Percentiles rank a stretch among this genome's conserved stretches.
Evolutionary conservation across 805 yeast species (phyloP).

Genomic region (Komagataella phaffii): DNA sequence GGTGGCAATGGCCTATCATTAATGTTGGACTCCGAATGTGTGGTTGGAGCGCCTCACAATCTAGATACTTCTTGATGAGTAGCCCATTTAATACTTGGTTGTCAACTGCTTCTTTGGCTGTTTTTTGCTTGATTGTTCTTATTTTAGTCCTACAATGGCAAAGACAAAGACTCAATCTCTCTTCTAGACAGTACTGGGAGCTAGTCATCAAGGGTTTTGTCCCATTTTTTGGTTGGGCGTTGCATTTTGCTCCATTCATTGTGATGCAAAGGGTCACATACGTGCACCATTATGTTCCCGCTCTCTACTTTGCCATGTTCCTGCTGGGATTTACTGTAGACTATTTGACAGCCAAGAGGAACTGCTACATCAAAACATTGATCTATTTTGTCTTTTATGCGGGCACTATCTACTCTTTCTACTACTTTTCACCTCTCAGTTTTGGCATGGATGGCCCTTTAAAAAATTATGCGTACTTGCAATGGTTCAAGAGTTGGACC

Average conservation of each 20-base stretch:
- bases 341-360: constrained; percentile 20
- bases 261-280: constrained; percentile 81
- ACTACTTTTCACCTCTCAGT: constrained; percentile 46
- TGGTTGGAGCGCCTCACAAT: constrained; percentile 44
- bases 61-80: constrained; percentile 55
- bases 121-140: constrained; percentile 24
- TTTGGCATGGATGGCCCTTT: constrained; percentile 51
- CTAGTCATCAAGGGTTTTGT: constrained; percentile 51
- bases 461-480: constrained; percentile 24
- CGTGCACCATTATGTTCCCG: constrained; percentile 79
- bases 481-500: constrained; percentile 37
- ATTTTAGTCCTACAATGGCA: constrained; percentile 44
- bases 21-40: constrained; percentile 65
- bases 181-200: constrained; percentile 8
- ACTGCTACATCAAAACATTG: constrained; percentile 11
- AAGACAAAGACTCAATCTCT: constrained; percentile 39
- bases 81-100: constrained; percentile 56
- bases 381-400: constrained; percentile 28
- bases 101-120: constrained; percentile 34
- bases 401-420: constrained; percentile 37
- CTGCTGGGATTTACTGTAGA: constrained; percentile 43
- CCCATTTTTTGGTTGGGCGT: constrained; percentile 74
- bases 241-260: constrained; percentile 64
- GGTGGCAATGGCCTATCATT: constrained; percentile 80
- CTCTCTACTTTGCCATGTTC: constrained; percentile 62